These are phyloP conservation scores for Acidomyces sp. DNA, from an alignment of 495 filamentous ascomycete species.

Conservation along the genomic window DNA sequence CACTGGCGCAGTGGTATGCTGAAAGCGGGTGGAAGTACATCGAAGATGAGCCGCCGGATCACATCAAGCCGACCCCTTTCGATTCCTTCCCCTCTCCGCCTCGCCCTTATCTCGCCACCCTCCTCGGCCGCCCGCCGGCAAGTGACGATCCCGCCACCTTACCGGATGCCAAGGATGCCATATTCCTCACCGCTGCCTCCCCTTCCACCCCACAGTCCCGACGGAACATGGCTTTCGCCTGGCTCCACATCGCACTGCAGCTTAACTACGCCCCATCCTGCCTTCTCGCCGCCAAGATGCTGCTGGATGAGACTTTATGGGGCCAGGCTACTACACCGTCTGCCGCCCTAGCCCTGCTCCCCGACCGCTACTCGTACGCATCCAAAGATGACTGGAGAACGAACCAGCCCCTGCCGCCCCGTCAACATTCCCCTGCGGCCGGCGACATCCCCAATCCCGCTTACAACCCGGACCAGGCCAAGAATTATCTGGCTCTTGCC, in stretches of 20 bases:
- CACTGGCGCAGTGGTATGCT: constrained; percentile 9
- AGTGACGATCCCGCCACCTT: not conserved
- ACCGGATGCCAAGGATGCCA: too few relatives aligned
- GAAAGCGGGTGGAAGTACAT: constrained; percentile 16
- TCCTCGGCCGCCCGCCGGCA: not conserved
- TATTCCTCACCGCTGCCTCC: constrained; percentile 15
- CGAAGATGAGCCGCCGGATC: constrained; percentile 18
- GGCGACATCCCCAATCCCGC: not conserved
- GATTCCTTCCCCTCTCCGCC: constrained; percentile 9
- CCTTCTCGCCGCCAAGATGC: constrained; percentile 4
- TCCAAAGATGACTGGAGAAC: constrained; percentile 11
- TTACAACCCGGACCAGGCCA: constrained; percentile 2
- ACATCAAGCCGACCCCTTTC: constrained; percentile 19
- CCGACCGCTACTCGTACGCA: constrained; percentile 12
- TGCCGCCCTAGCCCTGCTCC: constrained; percentile 2
- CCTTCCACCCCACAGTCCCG: constrained; percentile 3
- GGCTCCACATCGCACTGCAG: constrained; percentile 8
- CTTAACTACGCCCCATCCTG: constrained; percentile 9
- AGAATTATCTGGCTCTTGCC: constrained; percentile 3
- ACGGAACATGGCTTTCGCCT: constrained; percentile 6
- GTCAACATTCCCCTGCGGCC: not conserved
- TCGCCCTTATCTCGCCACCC: not conserved
- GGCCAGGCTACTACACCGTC: constrained; percentile 1
- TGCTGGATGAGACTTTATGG: constrained; percentile 2
- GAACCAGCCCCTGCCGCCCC: not conserved